These are phyloP conservation scores for Asterella californica DNA, from an alignment of 225 moss, liverwort and hornwort genomes.

Conservation along the genomic window DNA sequence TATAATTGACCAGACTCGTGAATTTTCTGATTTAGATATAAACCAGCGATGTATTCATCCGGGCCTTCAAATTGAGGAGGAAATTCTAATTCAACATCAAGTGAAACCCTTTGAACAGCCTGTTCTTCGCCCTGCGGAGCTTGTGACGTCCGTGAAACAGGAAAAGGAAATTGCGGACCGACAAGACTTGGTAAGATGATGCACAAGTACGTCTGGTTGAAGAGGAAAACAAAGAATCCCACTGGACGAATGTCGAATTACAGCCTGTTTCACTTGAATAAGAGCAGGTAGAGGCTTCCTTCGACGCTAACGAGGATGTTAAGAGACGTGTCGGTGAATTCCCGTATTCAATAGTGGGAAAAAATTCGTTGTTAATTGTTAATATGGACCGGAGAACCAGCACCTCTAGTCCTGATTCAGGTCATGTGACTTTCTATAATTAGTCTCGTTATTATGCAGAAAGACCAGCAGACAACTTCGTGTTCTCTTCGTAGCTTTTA, in stretches of 20 bases:
- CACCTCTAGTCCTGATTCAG: too few relatives aligned
- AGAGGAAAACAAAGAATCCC: not conserved
- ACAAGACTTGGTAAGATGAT: not conserved
- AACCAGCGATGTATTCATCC: not conserved
- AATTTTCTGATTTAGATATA: not conserved
- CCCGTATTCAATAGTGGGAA: too few relatives aligned
- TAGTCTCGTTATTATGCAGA: not conserved
- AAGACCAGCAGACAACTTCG: too few relatives aligned
- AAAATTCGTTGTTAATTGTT: too few relatives aligned
- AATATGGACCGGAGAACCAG: not conserved
- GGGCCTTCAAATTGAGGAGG: not conserved
- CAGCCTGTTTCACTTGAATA: not conserved
- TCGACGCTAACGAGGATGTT: not conserved
- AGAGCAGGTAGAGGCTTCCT: not conserved
- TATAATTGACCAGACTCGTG: not conserved
- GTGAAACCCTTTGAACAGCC: not conserved
- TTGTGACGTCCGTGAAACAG: not conserved
- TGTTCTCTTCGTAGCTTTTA: too few relatives aligned
- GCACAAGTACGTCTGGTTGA: constrained; percentile 8
- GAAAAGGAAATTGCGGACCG: not conserved
- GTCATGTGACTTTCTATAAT: not conserved
- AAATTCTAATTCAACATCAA: not conserved
- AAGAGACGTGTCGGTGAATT: too few relatives aligned
- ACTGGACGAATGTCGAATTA: not conserved
- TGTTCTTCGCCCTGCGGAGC: not conserved